phyloP scores from a whole-genome alignment of 1,139 yeast species.

The Pneumocystis sp. region DNA sequence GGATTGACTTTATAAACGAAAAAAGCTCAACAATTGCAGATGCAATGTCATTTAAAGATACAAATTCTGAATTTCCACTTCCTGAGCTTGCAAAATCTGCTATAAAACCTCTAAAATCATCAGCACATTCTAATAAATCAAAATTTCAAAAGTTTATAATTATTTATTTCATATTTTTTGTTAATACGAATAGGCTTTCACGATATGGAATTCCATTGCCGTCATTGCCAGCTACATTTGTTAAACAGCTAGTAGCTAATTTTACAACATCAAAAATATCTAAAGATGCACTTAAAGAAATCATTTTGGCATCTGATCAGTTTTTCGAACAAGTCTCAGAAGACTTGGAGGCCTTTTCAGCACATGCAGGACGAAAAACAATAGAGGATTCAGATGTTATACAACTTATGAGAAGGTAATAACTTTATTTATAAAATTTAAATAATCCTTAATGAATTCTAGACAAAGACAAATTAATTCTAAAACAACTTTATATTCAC shows the following conservation, averaged over 20 bases:
- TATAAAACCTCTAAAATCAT: background rate
- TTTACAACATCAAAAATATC: constrained; percentile 9
- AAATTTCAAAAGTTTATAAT: background rate
- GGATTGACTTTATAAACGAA: background rate
- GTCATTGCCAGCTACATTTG: background rate
- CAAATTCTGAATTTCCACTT: background rate
- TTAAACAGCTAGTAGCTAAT: background rate
- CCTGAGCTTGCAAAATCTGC: background rate
- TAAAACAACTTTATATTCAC: background rate
- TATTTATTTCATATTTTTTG: background rate
- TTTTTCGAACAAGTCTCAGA: constrained; percentile 20
- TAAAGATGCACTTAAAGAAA: constrained; percentile 19
- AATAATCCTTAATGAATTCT: background rate
- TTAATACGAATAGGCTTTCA: background rate
- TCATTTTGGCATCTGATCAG: constrained; percentile 18
- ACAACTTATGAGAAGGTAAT: constrained; percentile 19
- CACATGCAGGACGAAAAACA: constrained; percentile 21
- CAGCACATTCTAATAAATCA: background rate
- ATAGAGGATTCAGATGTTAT: constrained; percentile 21
- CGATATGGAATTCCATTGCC: background rate
- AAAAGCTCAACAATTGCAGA: background rate
- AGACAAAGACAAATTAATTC: background rate
- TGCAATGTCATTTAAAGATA: background rate
- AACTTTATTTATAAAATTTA: background rate
- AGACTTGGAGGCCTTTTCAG: constrained; percentile 21